A percentile compares a stretch with the other conserved stretches of the same genome.
These are phyloP conservation scores for Pontederia paniculata DNA, from an alignment of 176 grass and related monocot genomes.

Conservation along the genomic window DNA sequence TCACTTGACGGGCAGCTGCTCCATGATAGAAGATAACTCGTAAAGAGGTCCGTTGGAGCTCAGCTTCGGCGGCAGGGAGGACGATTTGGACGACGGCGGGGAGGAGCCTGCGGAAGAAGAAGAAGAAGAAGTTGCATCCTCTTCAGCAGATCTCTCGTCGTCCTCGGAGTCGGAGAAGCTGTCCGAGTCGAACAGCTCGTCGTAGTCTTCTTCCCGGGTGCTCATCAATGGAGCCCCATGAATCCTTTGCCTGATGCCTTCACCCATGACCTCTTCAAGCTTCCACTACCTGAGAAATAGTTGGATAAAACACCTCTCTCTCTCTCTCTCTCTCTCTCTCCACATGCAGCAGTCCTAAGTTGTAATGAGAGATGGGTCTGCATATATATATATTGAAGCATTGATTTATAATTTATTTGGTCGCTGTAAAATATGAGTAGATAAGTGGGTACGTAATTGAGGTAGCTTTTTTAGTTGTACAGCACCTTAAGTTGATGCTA, in stretches of 20 bases:
- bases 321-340: too few species aligned
- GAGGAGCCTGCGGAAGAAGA: neutral
- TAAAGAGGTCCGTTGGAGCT: slow-evolving; percentile 20
- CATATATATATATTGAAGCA: too few species aligned
- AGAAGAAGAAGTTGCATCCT: slow-evolving; percentile 17
- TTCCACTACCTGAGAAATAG: too few species aligned
- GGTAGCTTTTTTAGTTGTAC: too few species aligned
- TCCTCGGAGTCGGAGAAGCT: slow-evolving; percentile 7
- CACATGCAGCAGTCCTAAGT: too few species aligned
- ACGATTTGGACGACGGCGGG: neutral
- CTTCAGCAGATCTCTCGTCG: neutral
- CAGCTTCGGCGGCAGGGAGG: slow-evolving; percentile 11
- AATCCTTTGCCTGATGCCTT: neutral
- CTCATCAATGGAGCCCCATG: neutral
- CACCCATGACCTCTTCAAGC: neutral
- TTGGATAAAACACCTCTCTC: too few species aligned
- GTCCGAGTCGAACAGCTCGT: neutral
- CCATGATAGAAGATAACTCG: slow-evolving; percentile 28
- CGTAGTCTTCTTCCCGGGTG: neutral
- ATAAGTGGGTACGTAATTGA: too few species aligned
- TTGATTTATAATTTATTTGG: too few species aligned
- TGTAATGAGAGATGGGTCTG: too few species aligned
- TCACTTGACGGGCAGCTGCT: slow-evolving; percentile 43
- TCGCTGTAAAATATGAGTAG: too few species aligned
- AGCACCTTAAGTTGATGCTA: too few species aligned